phyloP scores from a whole-genome alignment of 2,329 filamentous ascomycete species.

The Dactylellina cionopaga region DNA sequence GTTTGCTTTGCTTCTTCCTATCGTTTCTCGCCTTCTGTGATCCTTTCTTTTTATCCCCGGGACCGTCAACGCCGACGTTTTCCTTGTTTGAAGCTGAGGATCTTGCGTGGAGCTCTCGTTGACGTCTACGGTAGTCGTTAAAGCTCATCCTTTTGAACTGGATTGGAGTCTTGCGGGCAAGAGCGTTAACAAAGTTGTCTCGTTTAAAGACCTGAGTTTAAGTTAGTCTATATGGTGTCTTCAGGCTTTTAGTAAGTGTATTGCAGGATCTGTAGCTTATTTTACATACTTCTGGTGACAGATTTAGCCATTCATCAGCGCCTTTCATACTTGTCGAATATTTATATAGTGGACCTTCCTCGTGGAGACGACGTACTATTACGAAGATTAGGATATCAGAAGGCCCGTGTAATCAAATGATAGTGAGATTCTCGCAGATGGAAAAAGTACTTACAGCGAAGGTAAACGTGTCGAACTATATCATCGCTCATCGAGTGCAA shows the following conservation, averaged over 20 bases:
- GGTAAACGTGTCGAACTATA: slow-evolving; percentile 11
- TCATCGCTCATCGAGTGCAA: neutral
- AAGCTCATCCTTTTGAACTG: slow-evolving; percentile 7
- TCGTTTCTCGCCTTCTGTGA: neutral
- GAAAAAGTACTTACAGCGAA: neutral
- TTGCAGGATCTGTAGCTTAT: too few relatives aligned
- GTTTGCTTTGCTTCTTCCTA: neutral
- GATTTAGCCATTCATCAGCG: neutral
- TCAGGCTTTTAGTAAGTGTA: too few relatives aligned
- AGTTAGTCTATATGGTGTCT: neutral
- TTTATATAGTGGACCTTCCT: slow-evolving; percentile 7
- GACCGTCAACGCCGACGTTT: neutral
- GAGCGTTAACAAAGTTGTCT: slow-evolving; percentile 4
- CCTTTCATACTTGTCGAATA: neutral
- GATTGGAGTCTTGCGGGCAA: slow-evolving; percentile 14
- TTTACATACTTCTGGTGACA: slow-evolving; percentile 1
- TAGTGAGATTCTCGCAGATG: neutral
- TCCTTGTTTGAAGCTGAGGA: neutral
- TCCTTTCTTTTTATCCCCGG: neutral
- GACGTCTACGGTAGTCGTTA: neutral
- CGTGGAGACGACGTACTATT: slow-evolving; percentile 20
- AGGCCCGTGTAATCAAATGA: neutral
- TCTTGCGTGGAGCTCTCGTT: neutral
- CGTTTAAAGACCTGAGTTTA: neutral
- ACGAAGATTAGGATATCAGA: too few relatives aligned